Conservation (phyloP, 139 green algal species). For the Nannochloris sp. region DNA sequence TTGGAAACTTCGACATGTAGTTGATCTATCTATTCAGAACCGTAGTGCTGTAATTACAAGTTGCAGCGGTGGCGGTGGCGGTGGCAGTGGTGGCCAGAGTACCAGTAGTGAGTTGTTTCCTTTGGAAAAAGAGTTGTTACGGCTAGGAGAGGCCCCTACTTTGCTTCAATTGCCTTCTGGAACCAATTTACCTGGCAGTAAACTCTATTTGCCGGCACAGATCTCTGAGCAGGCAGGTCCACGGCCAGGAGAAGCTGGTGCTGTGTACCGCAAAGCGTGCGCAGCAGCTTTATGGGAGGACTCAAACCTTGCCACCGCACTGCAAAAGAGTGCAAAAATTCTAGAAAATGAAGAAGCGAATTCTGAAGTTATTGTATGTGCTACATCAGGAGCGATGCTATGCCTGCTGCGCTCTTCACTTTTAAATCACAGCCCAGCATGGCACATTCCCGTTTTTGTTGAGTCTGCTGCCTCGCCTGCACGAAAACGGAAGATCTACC, state of each 20-base stretch:
- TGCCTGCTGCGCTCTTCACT: not conserved
- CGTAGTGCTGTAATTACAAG: not conserved
- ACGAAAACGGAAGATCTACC: constrained; percentile 1
- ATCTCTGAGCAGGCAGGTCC: not conserved
- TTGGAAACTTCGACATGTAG: not conserved
- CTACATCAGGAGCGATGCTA: not conserved
- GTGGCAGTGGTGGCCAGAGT: not conserved
- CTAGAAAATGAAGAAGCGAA: not conserved
- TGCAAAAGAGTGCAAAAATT: not conserved
- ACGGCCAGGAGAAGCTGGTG: not conserved
- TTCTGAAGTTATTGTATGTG: not conserved
- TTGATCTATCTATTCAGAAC: not conserved
- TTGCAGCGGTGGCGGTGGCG: not conserved
- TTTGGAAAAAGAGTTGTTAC: not conserved
- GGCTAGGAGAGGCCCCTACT: not conserved
- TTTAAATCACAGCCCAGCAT: not conserved
- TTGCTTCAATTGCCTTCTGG: not conserved
- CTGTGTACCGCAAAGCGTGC: constrained; percentile 7
- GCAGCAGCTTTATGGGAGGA: not conserved
- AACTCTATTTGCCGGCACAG: not conserved
- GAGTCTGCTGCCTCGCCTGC: not conserved
- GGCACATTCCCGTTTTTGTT: constrained; percentile 13
- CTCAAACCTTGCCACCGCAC: not conserved
- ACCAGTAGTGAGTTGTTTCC: not conserved
- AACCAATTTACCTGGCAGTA: not conserved